Base-by-base conservation (phyloP, 2,329 filamentous ascomycete genomes). In the Dactylellina parvicollis region DNA sequence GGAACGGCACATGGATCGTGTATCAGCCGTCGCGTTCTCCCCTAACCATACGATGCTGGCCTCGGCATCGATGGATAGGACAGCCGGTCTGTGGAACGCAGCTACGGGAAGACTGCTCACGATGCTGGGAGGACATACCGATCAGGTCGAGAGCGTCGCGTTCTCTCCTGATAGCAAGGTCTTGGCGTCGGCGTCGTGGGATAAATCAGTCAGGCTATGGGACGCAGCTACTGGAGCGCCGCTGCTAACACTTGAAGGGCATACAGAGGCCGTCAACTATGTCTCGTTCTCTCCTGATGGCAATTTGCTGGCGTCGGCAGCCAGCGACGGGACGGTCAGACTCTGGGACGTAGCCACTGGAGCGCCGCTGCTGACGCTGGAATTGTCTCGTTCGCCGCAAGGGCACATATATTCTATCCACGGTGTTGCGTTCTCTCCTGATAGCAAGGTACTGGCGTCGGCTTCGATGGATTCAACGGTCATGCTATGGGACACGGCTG, bases 321-420 rank as follows among this genome's bases (percentile, higher is more conserved):
- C 30, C 2, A 7, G 12, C 2, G 40, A 49, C 38, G 10, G 86
- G 77, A 66, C 47, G 3, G 34, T 66, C 50, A n/a, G 47, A 22
- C 34, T 72, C 2, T 66, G 67, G 67, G 42, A 61, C 92, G 14
- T 20, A n/a, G 26, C 4, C 14, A 49, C 20, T 28, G 18, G 40
- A 18, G 98, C 8, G 2, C 24, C 7, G 18, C 26, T 46, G 14
- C 20, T 7, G 18, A 24, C 28, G 5, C 18, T 22, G 46, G 22
- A 16, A 30, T 16, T 7, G 28, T 52, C 24, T 32, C 26, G 3
- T 5, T 22, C 20, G 20, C 18, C 14, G 3, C 4, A 16, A 9
- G 54, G 16, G 7, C 20, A 3, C 9, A 18, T 8, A 40, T 5
- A 22, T n/a, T 8, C 0, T 0, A 2, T 57, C 77, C 12, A 14